These are phyloP conservation scores for Ogataea zsoltii DNA, from an alignment of 805 yeast genomes.

Conservation along the genomic window DNA sequence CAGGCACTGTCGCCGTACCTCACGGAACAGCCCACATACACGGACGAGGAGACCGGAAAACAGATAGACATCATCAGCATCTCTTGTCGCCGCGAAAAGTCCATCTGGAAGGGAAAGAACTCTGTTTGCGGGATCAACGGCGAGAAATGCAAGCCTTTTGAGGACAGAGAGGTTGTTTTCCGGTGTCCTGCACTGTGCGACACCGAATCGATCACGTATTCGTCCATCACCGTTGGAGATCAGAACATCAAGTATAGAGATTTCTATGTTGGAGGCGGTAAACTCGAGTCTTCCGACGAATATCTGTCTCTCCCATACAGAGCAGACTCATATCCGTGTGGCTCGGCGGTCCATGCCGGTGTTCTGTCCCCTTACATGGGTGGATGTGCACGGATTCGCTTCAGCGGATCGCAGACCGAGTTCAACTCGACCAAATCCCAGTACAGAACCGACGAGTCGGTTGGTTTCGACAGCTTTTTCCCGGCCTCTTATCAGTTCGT, in stretches of 20 bases:
- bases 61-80: conserved; percentile 40
- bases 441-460: conserved; percentile 46
- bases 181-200: conserved; percentile 91
- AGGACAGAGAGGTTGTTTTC: conserved; percentile 49
- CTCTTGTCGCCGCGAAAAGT: conserved; percentile 46
- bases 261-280: conserved; percentile 78
- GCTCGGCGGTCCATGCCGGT: conserved; percentile 88
- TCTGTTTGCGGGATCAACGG: conserved; percentile 76
- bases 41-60: conserved; percentile 14
- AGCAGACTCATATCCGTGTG: conserved; percentile 88
- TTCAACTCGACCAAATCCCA: conserved; percentile 53
- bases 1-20: conserved; percentile 47
- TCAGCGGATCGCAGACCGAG: conserved; percentile 49
- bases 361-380: conserved; percentile 70
- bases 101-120: conserved; percentile 76
- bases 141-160: conserved; percentile 51
- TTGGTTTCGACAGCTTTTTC: conserved; percentile 69
- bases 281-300: conserved; percentile 19
- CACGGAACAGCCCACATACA: conserved; percentile 40
- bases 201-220: conserved; percentile 71
- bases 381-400: conserved; percentile 70
- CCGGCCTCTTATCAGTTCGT: conserved; percentile 71
- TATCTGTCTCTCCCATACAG: conserved; percentile 66
- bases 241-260: conserved; percentile 67
- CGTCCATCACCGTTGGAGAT: conserved; percentile 73